Conservation (phyloP, 2,329 filamentous ascomycete genomes). For the Epichloe hybrida region DNA sequence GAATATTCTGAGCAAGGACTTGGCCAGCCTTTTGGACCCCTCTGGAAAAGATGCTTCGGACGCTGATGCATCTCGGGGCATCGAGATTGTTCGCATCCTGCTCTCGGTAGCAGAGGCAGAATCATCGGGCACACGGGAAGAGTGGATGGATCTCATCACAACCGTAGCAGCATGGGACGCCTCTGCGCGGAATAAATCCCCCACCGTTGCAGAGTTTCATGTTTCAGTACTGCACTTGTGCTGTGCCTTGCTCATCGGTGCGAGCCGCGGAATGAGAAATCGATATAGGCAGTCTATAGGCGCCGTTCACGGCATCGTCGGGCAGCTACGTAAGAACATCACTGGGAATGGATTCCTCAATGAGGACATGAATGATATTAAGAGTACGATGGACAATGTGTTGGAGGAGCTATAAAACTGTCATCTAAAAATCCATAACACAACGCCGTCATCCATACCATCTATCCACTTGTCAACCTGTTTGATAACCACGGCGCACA, state of each 20-base stretch:
- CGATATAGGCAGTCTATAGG: conserved; percentile 38
- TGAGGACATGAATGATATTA: conserved; percentile 34
- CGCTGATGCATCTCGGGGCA: conserved; percentile 29
- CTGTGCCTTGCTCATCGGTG: conserved; percentile 34
- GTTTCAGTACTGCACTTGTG: conserved; percentile 43
- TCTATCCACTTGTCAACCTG: no score
- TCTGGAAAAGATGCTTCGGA: conserved; percentile 12
- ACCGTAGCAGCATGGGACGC: conserved; percentile 34
- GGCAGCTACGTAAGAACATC: conserved; percentile 24
- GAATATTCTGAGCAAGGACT: conserved; percentile 35
- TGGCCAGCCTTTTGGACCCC: conserved; percentile 28
- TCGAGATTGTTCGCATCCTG: conserved; percentile 43
- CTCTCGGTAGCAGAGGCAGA: conserved; percentile 37
- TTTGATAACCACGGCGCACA: no score
- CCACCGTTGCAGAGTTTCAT: conserved; percentile 32
- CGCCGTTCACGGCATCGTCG: conserved; percentile 35
- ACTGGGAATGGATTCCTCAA: conserved; percentile 16
- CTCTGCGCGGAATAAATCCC: conserved; percentile 16
- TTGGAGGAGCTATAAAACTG: neutral
- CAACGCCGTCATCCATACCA: no score
- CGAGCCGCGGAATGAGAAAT: conserved; percentile 31
- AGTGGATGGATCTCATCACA: conserved; percentile 44
- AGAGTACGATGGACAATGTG: conserved; percentile 14
- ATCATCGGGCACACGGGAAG: conserved; percentile 30
- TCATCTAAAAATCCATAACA: no score